Conservation (phyloP, 805 yeast species). For the Wickerhamiella slavikovae region DNA sequence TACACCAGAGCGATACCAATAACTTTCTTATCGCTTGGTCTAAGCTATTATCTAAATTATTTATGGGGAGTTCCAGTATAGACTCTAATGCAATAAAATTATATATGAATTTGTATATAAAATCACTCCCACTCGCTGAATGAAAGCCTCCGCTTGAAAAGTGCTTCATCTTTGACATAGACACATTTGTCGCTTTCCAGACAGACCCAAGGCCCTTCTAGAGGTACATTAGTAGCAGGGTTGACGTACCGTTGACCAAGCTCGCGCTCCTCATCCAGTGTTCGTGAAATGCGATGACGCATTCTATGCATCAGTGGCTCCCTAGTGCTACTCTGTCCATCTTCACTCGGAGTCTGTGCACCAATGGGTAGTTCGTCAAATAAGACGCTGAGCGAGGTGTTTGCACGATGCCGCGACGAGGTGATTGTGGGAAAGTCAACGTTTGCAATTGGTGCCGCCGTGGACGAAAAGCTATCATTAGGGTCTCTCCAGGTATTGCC, state of each 20-base stretch:
- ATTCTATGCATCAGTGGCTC: slow-evolving; percentile 5
- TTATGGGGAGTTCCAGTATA: too few species aligned
- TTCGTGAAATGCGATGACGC: slow-evolving; percentile 21
- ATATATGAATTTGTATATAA: not conserved
- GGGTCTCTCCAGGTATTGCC: not conserved
- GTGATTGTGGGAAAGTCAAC: too few species aligned
- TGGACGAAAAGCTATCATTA: not conserved
- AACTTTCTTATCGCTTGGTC: slow-evolving; percentile 10
- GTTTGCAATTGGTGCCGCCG: not conserved
- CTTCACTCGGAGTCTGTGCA: too few species aligned
- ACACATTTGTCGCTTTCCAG: slow-evolving; percentile 36
- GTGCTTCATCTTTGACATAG: slow-evolving; percentile 26
- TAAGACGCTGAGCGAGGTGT: not conserved
- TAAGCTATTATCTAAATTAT: slow-evolving; percentile 1
- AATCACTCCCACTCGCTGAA: slow-evolving; percentile 25
- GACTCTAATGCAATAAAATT: not conserved
- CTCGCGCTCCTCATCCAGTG: slow-evolving; percentile 67
- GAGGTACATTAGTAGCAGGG: slow-evolving; percentile 43
- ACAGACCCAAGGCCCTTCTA: slow-evolving; percentile 74
- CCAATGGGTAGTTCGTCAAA: too few species aligned
- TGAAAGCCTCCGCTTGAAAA: slow-evolving; percentile 19
- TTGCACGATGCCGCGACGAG: too few species aligned
- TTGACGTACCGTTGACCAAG: slow-evolving; percentile 50
- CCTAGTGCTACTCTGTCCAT: slow-evolving; percentile 1
- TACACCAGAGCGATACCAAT: slow-evolving; percentile 16